Conservation (phyloP, 768 basidiomycete genomes). For the Amanita subjunquillea region DNA sequence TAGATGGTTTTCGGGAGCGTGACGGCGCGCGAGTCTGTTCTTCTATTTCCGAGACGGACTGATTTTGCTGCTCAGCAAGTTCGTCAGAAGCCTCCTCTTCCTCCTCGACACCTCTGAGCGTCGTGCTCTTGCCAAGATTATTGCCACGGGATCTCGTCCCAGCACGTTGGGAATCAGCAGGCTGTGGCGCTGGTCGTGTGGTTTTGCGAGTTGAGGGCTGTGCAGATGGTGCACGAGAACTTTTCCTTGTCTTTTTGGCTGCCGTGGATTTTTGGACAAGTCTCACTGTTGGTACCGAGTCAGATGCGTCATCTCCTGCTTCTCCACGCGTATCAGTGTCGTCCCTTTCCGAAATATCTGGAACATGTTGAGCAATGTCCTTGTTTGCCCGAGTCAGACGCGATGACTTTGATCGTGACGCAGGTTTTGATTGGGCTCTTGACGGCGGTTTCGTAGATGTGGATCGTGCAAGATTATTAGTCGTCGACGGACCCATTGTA, state of each 20-base stretch:
- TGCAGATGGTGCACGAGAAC: slow-evolving; percentile 2
- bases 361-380: background rate
- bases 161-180: slow-evolving; percentile 6
- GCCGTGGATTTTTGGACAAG: background rate
- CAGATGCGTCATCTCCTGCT: background rate
- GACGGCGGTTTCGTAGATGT: slow-evolving; percentile 19
- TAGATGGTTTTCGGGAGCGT: background rate
- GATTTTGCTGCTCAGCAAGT: background rate
- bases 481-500: background rate
- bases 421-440: slow-evolving; percentile 14
- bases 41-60: background rate
- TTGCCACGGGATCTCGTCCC: background rate
- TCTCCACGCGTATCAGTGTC: background rate
- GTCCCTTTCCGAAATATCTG: background rate
- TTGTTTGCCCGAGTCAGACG: background rate
- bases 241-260: background rate
- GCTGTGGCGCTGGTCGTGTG: slow-evolving; percentile 2
- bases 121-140: background rate
- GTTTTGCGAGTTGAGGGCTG: slow-evolving; percentile 4
- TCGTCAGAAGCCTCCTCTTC: slow-evolving; percentile 6
- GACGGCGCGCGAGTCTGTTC: slow-evolving; percentile 4
- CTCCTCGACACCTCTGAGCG: slow-evolving; percentile 15
- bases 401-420: background rate
- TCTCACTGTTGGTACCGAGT: background rate
- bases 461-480: slow-evolving; percentile 17